Conservation (phyloP, 129 eudicot species). For the Dittrichia graveolens region DNA sequence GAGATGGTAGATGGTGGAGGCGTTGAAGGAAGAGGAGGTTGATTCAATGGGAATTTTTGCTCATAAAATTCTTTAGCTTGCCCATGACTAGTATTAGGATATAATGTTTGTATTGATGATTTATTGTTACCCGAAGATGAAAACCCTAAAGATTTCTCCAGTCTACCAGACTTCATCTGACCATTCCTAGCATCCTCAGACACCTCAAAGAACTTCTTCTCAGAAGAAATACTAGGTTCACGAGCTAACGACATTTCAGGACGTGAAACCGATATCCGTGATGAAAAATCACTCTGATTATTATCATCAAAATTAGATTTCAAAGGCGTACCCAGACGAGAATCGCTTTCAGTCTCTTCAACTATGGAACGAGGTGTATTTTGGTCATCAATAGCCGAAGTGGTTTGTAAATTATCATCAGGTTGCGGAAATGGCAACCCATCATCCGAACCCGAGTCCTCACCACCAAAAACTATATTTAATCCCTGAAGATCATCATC, state of each 20-base stretch:
- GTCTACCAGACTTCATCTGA: neutral
- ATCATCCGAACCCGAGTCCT: constrained; percentile 87
- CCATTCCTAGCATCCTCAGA: constrained; percentile 50
- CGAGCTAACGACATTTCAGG: constrained; percentile 62
- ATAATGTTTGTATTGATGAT: constrained; percentile 38
- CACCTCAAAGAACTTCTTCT: constrained; percentile 49
- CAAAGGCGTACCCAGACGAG: constrained; percentile 56
- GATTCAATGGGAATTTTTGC: constrained; percentile 54
- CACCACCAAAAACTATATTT: constrained; percentile 91
- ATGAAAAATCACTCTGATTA: constrained; percentile 70
- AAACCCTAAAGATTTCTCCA: constrained; percentile 39
- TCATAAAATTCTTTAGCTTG: constrained; percentile 55
- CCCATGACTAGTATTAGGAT: constrained; percentile 42
- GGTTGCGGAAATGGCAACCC: constrained; percentile 91
- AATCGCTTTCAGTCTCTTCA: constrained; percentile 94
- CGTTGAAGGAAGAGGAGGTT: constrained; percentile 94
- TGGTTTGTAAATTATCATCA: constrained; percentile 67
- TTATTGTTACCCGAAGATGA: constrained; percentile 41
- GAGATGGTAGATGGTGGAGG: constrained; percentile 86
- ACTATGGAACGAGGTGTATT: constrained; percentile 81
- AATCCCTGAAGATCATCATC: constrained; percentile 96
- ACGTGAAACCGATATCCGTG: constrained; percentile 72
- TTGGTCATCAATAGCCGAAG: constrained; percentile 55
- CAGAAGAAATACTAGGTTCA: constrained; percentile 85
- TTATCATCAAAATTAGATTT: constrained; percentile 61